phyloP scores from a whole-genome alignment of 768 basidiomycete species.

The Chalciporus sphaerocephalus region DNA sequence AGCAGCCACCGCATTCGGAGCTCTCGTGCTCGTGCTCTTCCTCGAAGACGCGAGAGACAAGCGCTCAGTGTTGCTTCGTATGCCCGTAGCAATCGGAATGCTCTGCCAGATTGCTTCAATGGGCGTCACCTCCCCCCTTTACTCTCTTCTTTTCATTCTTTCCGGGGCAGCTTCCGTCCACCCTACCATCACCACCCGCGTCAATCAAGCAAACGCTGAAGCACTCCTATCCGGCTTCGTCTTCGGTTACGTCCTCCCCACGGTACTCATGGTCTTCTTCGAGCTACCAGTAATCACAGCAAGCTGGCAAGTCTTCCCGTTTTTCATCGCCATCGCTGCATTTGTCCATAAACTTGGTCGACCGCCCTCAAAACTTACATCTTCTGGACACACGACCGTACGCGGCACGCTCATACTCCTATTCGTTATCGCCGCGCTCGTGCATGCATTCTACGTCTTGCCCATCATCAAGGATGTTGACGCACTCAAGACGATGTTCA shows the following conservation, averaged over 20 bases:
- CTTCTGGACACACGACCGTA: conserved; percentile 22
- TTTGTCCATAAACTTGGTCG: conserved; percentile 39
- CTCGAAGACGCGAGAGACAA: conserved; percentile 43
- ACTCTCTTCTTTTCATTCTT: conserved; percentile 44
- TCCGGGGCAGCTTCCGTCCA: conserved; percentile 27
- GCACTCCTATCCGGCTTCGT: conserved; percentile 48
- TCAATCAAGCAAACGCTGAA: conserved; percentile 47
- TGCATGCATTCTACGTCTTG: conserved; percentile 25
- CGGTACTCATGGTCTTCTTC: conserved; percentile 41
- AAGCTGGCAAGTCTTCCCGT: conserved; percentile 52
- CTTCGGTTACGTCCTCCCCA: conserved; percentile 44
- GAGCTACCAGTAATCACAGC: conserved; percentile 43
- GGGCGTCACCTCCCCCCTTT: conserved; percentile 44
- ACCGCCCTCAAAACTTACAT: conserved; percentile 12
- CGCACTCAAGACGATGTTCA: conserved; percentile 9
- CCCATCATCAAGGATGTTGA: conserved; percentile 7
- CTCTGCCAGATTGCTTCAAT: conserved; percentile 40
- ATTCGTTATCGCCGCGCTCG: conserved; percentile 21
- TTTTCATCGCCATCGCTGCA: conserved; percentile 42
- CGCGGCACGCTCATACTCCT: conserved; percentile 12
- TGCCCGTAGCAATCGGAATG: conserved; percentile 40
- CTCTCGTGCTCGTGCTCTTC: conserved; percentile 35
- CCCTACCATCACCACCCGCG: conserved; percentile 20
- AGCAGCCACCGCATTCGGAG: conserved; percentile 9
- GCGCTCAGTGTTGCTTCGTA: conserved; percentile 34